Percentiles rank a stretch among this genome's conserved stretches.
Evolutionary conservation across 345 rosid genomes (phyloP).

Genomic region (Linum usitatissimum): DNA sequence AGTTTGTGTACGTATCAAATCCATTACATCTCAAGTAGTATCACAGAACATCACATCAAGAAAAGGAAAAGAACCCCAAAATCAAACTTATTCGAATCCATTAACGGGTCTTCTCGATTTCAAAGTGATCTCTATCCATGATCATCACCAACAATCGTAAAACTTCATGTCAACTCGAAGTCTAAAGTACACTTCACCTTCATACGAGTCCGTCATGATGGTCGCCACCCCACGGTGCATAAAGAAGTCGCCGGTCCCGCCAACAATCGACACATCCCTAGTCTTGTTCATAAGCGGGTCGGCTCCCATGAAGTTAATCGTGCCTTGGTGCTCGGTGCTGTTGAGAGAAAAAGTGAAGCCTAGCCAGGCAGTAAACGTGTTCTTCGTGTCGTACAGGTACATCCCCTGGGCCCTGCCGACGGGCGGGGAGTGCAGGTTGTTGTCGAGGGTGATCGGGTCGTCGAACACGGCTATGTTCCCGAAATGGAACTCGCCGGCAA

Average conservation of each 20-base stretch:
- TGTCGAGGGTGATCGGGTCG: conserved; percentile 44
- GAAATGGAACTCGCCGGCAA: conserved; percentile 26
- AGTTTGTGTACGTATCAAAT: no score
- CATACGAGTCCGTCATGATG: conserved; percentile 31
- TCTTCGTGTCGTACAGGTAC: conserved; percentile 32
- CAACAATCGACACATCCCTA: conserved; percentile 36
- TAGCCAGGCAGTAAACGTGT: conserved; percentile 40
- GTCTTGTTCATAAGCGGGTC: conserved; percentile 32
- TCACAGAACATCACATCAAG: no score
- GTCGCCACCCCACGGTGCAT: conserved; percentile 45
- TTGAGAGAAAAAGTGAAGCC: conserved; percentile 37
- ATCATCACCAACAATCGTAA: conserved; percentile 35
- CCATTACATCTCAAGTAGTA: no score
- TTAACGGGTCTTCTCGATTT: no score
- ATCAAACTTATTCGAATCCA: no score
- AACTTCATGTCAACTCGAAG: conserved; percentile 32
- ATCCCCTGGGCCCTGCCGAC: conserved; percentile 43
- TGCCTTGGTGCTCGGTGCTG: conserved; percentile 24
- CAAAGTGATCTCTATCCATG: no score
- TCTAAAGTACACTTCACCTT: conserved; percentile 36
- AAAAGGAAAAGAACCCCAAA: no score
- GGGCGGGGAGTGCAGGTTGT: conserved; percentile 28
- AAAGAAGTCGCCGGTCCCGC: conserved; percentile 44
- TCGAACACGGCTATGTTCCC: conserved; percentile 40
- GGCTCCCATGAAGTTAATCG: conserved; percentile 33